These are phyloP conservation scores for Ganoderma leucocontextum DNA, from an alignment of 1,284 basidiomycete species.

Conservation along the genomic window DNA sequence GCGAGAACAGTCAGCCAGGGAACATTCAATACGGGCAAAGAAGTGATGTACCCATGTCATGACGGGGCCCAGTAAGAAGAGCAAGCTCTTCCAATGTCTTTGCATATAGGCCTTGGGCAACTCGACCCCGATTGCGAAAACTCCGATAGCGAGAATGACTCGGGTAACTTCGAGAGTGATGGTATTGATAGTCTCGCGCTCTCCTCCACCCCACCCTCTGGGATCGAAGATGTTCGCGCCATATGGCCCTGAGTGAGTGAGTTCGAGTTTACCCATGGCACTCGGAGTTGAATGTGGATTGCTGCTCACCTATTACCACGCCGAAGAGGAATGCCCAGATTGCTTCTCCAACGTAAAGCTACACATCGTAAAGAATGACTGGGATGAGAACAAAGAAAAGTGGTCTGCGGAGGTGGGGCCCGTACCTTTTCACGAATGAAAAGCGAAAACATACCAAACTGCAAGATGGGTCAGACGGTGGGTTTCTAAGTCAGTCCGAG, in stretches of 20 bases:
- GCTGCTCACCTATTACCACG: slow-evolving; percentile 80
- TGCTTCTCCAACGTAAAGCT: slow-evolving; percentile 96
- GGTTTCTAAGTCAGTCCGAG: slow-evolving; percentile 59
- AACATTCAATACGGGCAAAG: background rate
- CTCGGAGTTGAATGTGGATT: background rate
- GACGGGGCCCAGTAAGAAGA: slow-evolving; percentile 88
- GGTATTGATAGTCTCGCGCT: slow-evolving; percentile 62
- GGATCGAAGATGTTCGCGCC: slow-evolving; percentile 90
- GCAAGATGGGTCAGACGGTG: slow-evolving; percentile 17
- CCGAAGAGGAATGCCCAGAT: slow-evolving; percentile 96
- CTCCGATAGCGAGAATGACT: slow-evolving; percentile 96
- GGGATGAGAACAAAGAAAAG: slow-evolving; percentile 15
- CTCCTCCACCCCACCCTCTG: slow-evolving; percentile 75
- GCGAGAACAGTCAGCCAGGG: slow-evolving; percentile 12
- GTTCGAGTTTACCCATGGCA: background rate
- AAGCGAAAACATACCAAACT: slow-evolving; percentile 96
- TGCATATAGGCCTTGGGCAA: slow-evolving; percentile 93
- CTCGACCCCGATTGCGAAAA: slow-evolving; percentile 98
- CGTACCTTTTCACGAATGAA: slow-evolving; percentile 89
- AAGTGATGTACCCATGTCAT: slow-evolving; percentile 83
- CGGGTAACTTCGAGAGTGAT: slow-evolving; percentile 93
- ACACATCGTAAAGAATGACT: background rate
- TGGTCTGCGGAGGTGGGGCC: slow-evolving; percentile 8
- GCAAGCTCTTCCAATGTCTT: slow-evolving; percentile 89
- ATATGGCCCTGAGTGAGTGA: slow-evolving; percentile 72